phyloP scores from a whole-genome alignment of 768 basidiomycete genomes.

The Psilocybe cubensis region DNA sequence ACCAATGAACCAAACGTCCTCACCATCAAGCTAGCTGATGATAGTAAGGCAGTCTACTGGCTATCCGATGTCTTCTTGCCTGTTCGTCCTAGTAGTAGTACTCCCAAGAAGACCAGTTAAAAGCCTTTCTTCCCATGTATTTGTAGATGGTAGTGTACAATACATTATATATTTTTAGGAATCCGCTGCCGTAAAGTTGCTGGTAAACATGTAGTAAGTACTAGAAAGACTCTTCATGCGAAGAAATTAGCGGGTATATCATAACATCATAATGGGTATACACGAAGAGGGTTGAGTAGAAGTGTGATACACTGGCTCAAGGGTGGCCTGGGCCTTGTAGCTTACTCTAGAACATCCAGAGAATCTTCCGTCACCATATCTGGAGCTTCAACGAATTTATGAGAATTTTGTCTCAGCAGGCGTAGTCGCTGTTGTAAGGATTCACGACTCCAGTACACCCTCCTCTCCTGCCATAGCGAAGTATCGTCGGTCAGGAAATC shows the following conservation, averaged over 20 bases:
- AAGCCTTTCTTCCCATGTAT: too few relatives aligned
- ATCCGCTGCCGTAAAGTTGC: too few relatives aligned
- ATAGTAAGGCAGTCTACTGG: constrained; percentile 4
- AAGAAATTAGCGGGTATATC: too few relatives aligned
- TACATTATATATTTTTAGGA: too few relatives aligned
- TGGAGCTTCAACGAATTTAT: neutral
- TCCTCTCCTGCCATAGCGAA: neutral
- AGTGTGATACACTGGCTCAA: too few relatives aligned
- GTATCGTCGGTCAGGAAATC: neutral
- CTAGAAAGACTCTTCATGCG: too few relatives aligned
- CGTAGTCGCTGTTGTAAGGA: neutral
- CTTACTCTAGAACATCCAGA: neutral
- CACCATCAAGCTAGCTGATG: neutral
- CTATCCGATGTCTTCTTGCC: constrained; percentile 5
- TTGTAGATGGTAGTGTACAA: too few relatives aligned
- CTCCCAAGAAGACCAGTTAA: too few relatives aligned
- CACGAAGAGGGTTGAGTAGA: too few relatives aligned
- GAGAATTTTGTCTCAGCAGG: neutral
- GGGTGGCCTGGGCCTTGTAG: too few relatives aligned
- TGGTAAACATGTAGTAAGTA: too few relatives aligned
- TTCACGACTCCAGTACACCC: neutral
- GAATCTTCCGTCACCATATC: neutral
- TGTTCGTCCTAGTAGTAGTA: neutral
- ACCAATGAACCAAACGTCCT: neutral
- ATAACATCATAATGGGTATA: too few relatives aligned